Evolutionary conservation across 345 rosid genomes (phyloP).

Genomic region (Sisymbrium altissimum): DNA sequence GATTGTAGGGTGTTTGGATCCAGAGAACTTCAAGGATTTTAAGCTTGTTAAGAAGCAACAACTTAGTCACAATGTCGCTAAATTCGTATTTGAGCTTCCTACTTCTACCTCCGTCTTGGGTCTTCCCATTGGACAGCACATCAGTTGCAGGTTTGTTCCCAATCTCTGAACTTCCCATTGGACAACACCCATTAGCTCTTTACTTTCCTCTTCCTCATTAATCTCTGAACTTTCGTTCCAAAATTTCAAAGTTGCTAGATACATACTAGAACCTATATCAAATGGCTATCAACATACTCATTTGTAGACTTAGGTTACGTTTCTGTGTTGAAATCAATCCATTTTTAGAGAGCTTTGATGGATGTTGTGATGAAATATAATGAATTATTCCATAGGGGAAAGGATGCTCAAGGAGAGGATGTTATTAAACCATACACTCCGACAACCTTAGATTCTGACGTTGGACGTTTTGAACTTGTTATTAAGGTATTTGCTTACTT

Average conservation of each 20-base stretch:
- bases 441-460: slow-evolving; percentile 87
- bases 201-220: not conserved
- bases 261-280: not conserved
- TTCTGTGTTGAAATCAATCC: not conserved
- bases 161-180: slow-evolving; percentile 99
- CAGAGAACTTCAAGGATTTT: slow-evolving; percentile 84
- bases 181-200: slow-evolving; percentile 66
- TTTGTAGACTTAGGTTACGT: not conserved
- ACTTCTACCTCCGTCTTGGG: slow-evolving; percentile 76
- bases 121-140: slow-evolving; percentile 96
- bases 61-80: slow-evolving; percentile 95
- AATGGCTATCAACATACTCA: not conserved
- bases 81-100: slow-evolving; percentile 79
- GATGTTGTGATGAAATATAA: not conserved
- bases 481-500: slow-evolving; percentile 61
- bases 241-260: not conserved
- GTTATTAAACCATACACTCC: slow-evolving; percentile 96
- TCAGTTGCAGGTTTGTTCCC: slow-evolving; percentile 84
- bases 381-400: too few relatives aligned
- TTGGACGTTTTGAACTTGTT: slow-evolving; percentile 80
- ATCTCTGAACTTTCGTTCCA: not conserved
- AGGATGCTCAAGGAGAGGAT: slow-evolving; percentile 81
- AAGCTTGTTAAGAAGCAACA: slow-evolving; percentile 80
- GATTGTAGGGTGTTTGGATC: slow-evolving; percentile 68
- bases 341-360: not conserved